Evolutionary conservation across 2,329 filamentous ascomycete genomes (phyloP).

Genomic region (Pseudophaeomoniella oleicola): DNA sequence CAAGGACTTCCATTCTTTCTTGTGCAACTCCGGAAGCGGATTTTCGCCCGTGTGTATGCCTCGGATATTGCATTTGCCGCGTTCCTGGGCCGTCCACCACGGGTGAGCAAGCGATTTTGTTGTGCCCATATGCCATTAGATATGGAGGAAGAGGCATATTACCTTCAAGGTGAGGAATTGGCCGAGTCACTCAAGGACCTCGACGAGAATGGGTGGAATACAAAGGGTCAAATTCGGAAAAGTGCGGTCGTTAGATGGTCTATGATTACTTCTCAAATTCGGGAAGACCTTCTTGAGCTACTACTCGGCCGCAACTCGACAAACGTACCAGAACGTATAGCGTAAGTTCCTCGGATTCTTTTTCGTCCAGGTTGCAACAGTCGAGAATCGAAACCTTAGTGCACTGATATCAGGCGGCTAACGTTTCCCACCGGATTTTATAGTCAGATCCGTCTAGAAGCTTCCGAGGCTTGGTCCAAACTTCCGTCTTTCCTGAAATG

Average conservation of each 20-base stretch:
- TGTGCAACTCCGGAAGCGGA: slow-evolving; percentile 22
- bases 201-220: slow-evolving; percentile 16
- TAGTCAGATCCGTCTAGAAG: slow-evolving; percentile 15
- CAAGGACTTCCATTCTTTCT: slow-evolving; percentile 23
- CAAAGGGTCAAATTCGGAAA: slow-evolving; percentile 8
- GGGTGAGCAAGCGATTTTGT: slow-evolving; percentile 29
- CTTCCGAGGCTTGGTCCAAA: not conserved
- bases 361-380: not conserved
- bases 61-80: slow-evolving; percentile 33
- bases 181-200: slow-evolving; percentile 13
- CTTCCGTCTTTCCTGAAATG: not conserved
- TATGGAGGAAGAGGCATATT: slow-evolving; percentile 15
- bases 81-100: slow-evolving; percentile 35
- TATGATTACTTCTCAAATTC: slow-evolving; percentile 14
- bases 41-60: slow-evolving; percentile 29
- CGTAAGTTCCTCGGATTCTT: not conserved
- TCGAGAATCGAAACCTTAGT: not conserved
- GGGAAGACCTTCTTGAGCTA: slow-evolving; percentile 19
- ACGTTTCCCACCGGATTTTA: not conserved
- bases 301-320: slow-evolving; percentile 7
- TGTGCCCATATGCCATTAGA: slow-evolving; percentile 21
- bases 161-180: slow-evolving; percentile 13
- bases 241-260: slow-evolving; percentile 5
- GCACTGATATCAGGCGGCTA: not conserved
- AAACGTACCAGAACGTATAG: slow-evolving; percentile 2